phyloP scores from a whole-genome alignment of 805 yeast genomes.

The Yamadazyma sp. region DNA sequence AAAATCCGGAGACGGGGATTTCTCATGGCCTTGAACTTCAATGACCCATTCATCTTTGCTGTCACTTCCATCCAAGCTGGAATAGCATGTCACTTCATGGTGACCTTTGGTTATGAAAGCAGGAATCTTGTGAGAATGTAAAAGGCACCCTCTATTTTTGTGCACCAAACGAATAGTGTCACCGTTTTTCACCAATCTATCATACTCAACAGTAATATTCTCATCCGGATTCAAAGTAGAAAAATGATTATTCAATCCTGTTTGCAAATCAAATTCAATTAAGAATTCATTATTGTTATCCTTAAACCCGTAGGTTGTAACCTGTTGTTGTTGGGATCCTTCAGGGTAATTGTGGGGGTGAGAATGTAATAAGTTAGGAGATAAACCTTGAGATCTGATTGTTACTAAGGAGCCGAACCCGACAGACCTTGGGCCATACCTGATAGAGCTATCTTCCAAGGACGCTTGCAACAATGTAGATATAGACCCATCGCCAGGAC shows the following conservation, averaged over 20 bases:
- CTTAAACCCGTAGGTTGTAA: conserved; percentile 88
- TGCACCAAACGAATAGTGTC: conserved; percentile 73
- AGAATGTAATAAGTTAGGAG: conserved; percentile 81
- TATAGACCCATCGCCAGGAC: conserved; percentile 92
- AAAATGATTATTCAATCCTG: conserved; percentile 26
- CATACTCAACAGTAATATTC: conserved; percentile 20
- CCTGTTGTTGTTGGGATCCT: conserved; percentile 92
- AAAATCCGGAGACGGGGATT: conserved; percentile 40
- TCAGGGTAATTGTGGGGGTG: conserved; percentile 84
- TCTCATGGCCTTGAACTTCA: conserved; percentile 69
- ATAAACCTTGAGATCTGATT: conserved; percentile 66
- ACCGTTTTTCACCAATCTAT: conserved; percentile 52
- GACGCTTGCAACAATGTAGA: conserved; percentile 89
- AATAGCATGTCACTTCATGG: conserved; percentile 88
- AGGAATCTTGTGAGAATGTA: conserved; percentile 78
- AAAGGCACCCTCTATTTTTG: conserved; percentile 63
- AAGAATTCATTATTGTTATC: conserved; percentile 85
- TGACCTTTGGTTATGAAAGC: conserved; percentile 69
- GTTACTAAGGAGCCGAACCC: conserved; percentile 64
- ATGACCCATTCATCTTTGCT: conserved; percentile 86
- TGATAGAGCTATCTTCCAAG: conserved; percentile 63
- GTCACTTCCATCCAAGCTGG: conserved; percentile 71
- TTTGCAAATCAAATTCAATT: conserved; percentile 58
- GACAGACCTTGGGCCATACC: conserved; percentile 64
- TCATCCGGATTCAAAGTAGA: conserved; percentile 32